Evolutionary conservation across 2,329 filamentous ascomycete genomes (phyloP), one percentile per base, ranked within the genome.

Genomic region (Fusarium proliferatum): DNA sequence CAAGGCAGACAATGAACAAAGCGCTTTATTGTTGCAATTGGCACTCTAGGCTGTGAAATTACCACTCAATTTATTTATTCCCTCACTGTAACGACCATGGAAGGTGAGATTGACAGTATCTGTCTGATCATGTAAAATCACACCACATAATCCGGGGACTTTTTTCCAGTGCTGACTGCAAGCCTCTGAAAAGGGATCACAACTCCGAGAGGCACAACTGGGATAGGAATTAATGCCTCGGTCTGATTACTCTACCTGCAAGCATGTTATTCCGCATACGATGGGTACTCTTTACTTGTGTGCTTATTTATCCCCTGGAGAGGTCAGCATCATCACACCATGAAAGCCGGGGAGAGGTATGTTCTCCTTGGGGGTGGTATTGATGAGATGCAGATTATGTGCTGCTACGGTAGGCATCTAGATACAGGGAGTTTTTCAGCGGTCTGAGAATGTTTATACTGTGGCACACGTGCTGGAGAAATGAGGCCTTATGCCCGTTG

Each of bases 271-370:
- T 39, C 46, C 51, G 28, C n/a, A 56, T 69, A 15, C 28, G 57
- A 69, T 45, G 66, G 64, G 48, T 39, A 59, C 45, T 52, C 67
- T 67, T 67, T 51, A 51, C 33, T 63, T 63, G 30, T 67, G 56
- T 65, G 65, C 67, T 64, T 64, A 46, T 42, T 58, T 26, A 38
- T 67, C 46, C 55, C 57, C 60, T 49, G 65, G 23, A 21, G 59
- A 58, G 34, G 70, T 71, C 58, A 73, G 71, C 70, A 73, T 58
- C 53, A 73, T 63, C 71, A 73, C 70, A 73, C 70, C 71, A 73
- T 41, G 28, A 53, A 46, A 55, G 41, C 23, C 28, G 64, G 64
- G 63, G 64, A 67, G 39, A 61, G 64, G 38, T n/a, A 46, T 17
- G 36, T 59, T 42, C 57, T 65, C 60, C 64, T 61, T 41, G 60